A percentile compares a stretch with the other conserved stretches of the same genome.
phyloP scores from a whole-genome alignment of 208 protist genomes.

The Porcisia deanei region DNA sequence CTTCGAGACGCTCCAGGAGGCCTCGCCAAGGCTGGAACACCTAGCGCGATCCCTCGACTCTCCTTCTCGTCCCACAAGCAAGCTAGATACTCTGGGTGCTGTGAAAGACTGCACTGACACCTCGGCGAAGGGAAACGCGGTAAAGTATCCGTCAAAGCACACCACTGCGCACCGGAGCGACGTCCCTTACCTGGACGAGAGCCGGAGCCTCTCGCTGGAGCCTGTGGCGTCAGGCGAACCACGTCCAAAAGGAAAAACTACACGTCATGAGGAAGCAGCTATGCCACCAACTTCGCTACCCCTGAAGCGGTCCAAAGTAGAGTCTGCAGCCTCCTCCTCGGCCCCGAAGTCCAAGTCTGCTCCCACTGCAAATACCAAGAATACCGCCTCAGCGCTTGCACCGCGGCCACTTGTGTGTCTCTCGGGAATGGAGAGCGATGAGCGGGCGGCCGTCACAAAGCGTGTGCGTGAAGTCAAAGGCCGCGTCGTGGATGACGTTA shows the following conservation, averaged over 20 bases:
- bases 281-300: neutral
- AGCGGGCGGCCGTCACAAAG: slow-evolving; percentile 39
- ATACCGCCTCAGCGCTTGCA: neutral
- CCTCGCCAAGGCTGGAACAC: neutral
- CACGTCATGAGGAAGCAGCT: neutral
- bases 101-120: neutral
- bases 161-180: slow-evolving; percentile 3
- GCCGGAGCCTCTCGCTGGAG: slow-evolving; percentile 1
- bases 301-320: slow-evolving; percentile 13
- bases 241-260: neutral
- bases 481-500: slow-evolving; percentile 53
- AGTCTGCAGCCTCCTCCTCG: neutral
- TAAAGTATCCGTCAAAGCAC: neutral
- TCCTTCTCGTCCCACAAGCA: slow-evolving; percentile 5
- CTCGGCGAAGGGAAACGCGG: neutral
- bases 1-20: slow-evolving; percentile 24
- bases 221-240: neutral
- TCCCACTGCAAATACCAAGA: neutral
- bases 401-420: slow-evolving; percentile 49
- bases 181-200: slow-evolving; percentile 20
- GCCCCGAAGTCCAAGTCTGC: neutral
- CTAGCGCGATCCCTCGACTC: neutral
- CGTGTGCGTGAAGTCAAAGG: slow-evolving; percentile 40
- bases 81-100: slow-evolving; percentile 8
- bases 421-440: slow-evolving; percentile 64